A percentile compares a stretch with the other conserved stretches of the same genome.
Evolutionary conservation across 345 rosid species (phyloP).

Genomic region (Erucastrum elatum): DNA sequence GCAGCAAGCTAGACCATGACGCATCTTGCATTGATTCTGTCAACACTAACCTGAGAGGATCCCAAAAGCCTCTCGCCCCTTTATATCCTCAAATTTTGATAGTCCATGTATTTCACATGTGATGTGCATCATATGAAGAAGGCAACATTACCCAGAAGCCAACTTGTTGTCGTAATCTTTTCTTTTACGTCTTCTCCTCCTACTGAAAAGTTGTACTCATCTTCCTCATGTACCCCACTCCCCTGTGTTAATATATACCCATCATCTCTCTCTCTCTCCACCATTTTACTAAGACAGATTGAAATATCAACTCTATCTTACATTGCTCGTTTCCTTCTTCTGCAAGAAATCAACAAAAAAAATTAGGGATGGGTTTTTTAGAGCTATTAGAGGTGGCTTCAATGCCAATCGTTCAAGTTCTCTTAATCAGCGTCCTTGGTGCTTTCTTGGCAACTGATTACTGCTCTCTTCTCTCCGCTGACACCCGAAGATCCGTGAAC

Average conservation of each 20-base stretch:
- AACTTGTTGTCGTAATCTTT: slow-evolving; percentile 23
- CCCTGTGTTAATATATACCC: not conserved
- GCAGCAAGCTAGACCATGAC: slow-evolving; percentile 4
- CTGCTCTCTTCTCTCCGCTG: slow-evolving; percentile 63
- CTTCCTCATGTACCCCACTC: slow-evolving; percentile 25
- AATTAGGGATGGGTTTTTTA: slow-evolving; percentile 86
- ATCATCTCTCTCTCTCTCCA: not conserved
- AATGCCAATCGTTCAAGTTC: slow-evolving; percentile 81
- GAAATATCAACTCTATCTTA: slow-evolving; percentile 3
- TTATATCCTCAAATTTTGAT: not conserved
- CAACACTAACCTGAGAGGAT: slow-evolving; percentile 31
- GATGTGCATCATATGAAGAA: slow-evolving; percentile 10
- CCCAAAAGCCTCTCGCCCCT: slow-evolving; percentile 28
- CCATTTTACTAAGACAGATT: not conserved
- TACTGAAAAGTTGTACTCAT: slow-evolving; percentile 30
- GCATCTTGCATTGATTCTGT: slow-evolving; percentile 27
- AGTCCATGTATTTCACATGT: slow-evolving; percentile 1
- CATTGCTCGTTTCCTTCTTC: slow-evolving; percentile 18
- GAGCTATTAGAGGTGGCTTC: slow-evolving; percentile 82
- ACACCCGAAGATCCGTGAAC: slow-evolving; percentile 74
- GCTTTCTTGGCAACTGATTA: slow-evolving; percentile 78
- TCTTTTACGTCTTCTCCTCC: slow-evolving; percentile 16
- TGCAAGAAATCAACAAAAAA: slow-evolving; percentile 9
- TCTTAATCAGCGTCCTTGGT: slow-evolving; percentile 69
- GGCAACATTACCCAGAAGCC: slow-evolving; percentile 24